A percentile compares a stretch with the other conserved stretches of the same genome.
These are phyloP conservation scores for Yamadazyma sp. DNA, from an alignment of 1,139 yeast species.

Conservation along the genomic window DNA sequence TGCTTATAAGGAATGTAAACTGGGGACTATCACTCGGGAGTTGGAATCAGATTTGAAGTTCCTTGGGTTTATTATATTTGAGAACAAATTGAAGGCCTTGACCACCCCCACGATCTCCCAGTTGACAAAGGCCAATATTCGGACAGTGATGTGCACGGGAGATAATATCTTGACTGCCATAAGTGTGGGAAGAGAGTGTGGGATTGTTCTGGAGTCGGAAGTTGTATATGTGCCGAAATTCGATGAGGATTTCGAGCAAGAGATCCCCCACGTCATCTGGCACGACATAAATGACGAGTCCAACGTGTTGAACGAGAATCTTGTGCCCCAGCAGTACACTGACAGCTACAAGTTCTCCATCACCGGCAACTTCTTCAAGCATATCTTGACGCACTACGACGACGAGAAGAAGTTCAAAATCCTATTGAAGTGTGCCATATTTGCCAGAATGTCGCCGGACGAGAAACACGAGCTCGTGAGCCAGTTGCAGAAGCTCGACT, in stretches of 20 bases:
- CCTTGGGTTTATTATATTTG: constrained; percentile 88
- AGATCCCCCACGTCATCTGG: constrained; percentile 51
- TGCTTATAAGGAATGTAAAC: constrained; percentile 57
- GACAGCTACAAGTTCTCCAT: constrained; percentile 69
- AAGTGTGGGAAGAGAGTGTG: constrained; percentile 87
- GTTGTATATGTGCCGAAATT: constrained; percentile 72
- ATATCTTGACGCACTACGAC: constrained; percentile 57
- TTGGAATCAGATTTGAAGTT: constrained; percentile 65
- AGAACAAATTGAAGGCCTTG: constrained; percentile 76
- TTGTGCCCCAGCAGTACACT: constrained; percentile 46
- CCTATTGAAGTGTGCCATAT: constrained; percentile 72
- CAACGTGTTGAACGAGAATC: constrained; percentile 57
- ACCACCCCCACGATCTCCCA: constrained; percentile 62
- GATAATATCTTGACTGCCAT: constrained; percentile 93
- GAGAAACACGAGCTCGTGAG: constrained; percentile 95
- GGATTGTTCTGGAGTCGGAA: constrained; percentile 48
- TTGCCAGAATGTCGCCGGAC: constrained; percentile 98
- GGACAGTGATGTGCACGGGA: constrained; percentile 97
- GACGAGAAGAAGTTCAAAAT: constrained; percentile 46
- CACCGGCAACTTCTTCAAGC: constrained; percentile 89
- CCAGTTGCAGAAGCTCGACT: constrained; percentile 77
- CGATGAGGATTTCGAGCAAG: constrained; percentile 30
- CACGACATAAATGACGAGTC: constrained; percentile 60
- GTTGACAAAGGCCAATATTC: constrained; percentile 62
- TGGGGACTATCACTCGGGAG: constrained; percentile 5